These are phyloP conservation scores for Lasiodiplodia theobromae DNA, from an alignment of 2,329 filamentous ascomycete species.

Conservation along the genomic window DNA sequence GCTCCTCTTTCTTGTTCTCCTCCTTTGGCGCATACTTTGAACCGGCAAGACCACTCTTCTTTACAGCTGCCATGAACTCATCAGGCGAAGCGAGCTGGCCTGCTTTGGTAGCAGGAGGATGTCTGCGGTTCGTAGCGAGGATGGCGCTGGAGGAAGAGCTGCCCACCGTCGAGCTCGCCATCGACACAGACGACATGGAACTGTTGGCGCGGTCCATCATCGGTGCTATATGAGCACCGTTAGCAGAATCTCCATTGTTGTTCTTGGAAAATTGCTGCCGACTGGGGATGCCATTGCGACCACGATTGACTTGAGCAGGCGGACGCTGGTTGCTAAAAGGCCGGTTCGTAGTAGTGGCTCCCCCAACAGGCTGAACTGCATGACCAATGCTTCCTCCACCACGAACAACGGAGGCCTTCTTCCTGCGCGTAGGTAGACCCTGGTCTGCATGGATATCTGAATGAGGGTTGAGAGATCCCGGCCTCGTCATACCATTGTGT, in stretches of 20 bases:
- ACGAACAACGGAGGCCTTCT: not conserved
- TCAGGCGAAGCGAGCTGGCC: not conserved
- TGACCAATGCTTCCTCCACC: not conserved
- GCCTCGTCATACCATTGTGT: not conserved
- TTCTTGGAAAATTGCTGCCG: not conserved
- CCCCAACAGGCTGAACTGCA: not conserved
- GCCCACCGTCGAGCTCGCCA: not conserved
- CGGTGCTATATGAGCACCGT: not conserved
- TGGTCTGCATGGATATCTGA: conserved; percentile 21
- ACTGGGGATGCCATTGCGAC: not conserved
- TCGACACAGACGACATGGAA: not conserved
- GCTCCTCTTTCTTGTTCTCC: not conserved
- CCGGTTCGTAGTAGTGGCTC: not conserved
- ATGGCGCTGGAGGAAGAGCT: not conserved
- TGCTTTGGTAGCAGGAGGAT: not conserved
- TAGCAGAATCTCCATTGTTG: not conserved
- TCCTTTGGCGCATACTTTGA: conserved; percentile 5
- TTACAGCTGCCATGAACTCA: conserved; percentile 22
- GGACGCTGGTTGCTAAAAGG: not conserved
- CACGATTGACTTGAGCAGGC: not conserved
- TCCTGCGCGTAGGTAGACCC: not conserved
- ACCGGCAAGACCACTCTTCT: not conserved
- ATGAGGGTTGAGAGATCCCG: conserved; percentile 1
- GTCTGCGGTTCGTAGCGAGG: not conserved
- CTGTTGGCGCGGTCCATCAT: conserved; percentile 17